Evolutionary conservation across 306 rosid species (phyloP).

Genomic region (Vicia sativa): DNA sequence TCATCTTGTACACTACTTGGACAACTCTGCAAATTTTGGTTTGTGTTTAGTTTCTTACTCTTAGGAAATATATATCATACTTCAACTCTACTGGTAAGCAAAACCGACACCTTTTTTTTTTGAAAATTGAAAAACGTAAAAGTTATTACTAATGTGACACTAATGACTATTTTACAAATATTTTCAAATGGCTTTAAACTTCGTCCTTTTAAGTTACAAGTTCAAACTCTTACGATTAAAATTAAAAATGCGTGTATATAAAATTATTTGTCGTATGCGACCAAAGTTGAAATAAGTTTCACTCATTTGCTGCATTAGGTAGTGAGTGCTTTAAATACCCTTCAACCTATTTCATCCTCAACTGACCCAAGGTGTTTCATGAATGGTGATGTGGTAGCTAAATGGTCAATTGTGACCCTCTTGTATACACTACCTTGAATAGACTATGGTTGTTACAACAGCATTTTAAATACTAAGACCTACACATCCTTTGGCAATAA

Average conservation of each 20-base stretch:
- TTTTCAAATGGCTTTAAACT: neutral
- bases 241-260: neutral
- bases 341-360: conserved; percentile 17
- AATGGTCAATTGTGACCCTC: conserved; percentile 42
- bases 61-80: conserved; percentile 27
- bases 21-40: conserved; percentile 3
- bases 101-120: conserved; percentile 38
- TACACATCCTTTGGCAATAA: conserved; percentile 24
- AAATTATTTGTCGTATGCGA: neutral
- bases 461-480: conserved; percentile 36
- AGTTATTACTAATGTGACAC: neutral
- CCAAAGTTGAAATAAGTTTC: conserved; percentile 10
- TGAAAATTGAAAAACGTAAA: neutral
- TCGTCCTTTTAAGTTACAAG: neutral
- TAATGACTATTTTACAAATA: neutral
- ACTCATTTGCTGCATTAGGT: conserved; percentile 11
- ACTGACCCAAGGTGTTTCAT: neutral
- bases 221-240: neutral
- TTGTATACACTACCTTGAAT: conserved; percentile 19
- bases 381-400: conserved; percentile 16
- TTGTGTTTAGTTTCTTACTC: neutral
- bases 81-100: neutral
- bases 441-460: conserved; percentile 35
- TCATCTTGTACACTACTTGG: conserved; percentile 39
- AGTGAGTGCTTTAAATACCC: conserved; percentile 38